Percentiles rank a stretch among this genome's conserved stretches.
These are phyloP conservation scores for Chalciporus pseudorubinellus DNA, from an alignment of 768 basidiomycete species.

Conservation along the genomic window DNA sequence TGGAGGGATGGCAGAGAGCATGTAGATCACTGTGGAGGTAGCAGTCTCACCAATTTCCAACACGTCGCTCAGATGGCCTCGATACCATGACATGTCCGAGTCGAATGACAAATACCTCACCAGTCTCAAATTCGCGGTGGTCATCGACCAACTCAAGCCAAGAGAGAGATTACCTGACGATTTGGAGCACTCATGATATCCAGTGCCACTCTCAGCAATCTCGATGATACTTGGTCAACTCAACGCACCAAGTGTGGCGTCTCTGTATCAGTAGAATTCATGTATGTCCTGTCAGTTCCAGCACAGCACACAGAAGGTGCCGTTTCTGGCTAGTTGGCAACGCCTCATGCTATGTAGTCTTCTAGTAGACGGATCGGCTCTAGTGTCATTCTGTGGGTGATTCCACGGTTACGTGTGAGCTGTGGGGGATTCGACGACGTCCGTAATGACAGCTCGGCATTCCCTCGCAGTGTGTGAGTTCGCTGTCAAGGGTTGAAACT, in stretches of 20 bases:
- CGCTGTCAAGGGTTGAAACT: neutral
- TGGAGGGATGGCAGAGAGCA: no score
- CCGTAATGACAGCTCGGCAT: neutral
- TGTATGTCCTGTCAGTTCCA: neutral
- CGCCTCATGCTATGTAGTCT: neutral
- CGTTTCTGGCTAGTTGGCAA: neutral
- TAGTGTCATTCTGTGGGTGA: neutral
- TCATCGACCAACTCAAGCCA: no score
- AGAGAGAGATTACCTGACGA: no score
- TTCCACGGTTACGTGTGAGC: neutral
- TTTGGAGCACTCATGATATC: no score
- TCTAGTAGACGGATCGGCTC: neutral
- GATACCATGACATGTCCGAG: no score
- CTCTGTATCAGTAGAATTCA: neutral
- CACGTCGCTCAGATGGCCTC: no score
- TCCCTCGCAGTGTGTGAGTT: neutral
- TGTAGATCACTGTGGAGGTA: no score
- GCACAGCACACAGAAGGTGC: neutral
- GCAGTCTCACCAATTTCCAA: no score
- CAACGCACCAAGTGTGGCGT: neutral
- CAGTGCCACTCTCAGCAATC: neutral
- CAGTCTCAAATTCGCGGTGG: no score
- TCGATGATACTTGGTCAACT: neutral
- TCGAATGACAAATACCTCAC: no score
- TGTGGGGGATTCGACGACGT: no score